Evolutionary conservation across 192 early-diverging fungal species (phyloP).

Genomic region (Coemansia nantahalensis): DNA sequence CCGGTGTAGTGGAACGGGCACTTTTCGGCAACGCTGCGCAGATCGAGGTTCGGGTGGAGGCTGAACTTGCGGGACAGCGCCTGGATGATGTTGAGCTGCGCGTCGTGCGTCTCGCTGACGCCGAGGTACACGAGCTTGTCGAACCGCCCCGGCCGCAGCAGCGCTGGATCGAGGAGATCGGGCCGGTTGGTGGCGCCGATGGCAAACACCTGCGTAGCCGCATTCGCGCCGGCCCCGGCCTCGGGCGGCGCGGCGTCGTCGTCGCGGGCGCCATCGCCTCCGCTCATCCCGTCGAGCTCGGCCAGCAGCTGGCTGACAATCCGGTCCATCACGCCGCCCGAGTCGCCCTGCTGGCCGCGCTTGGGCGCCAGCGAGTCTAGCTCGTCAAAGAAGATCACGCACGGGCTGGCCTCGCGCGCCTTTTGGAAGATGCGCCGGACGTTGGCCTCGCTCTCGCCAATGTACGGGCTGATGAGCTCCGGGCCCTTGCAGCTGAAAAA

Average conservation of each 20-base stretch:
- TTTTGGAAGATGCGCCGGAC: slow-evolving; percentile 94
- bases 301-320: slow-evolving; percentile 96
- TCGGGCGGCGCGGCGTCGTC: slow-evolving; percentile 20
- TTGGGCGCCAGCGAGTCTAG: slow-evolving; percentile 97
- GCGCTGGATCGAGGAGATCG: slow-evolving; percentile 90
- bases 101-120: slow-evolving; percentile 85
- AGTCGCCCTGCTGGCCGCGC: slow-evolving; percentile 96
- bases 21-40: slow-evolving; percentile 71
- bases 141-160: slow-evolving; percentile 94
- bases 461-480: slow-evolving; percentile 98
- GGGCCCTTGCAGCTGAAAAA: slow-evolving; percentile 99
- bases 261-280: slow-evolving; percentile 36
- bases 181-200: slow-evolving; percentile 99
- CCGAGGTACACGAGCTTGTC: slow-evolving; percentile 97
- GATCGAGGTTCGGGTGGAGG: slow-evolving; percentile 74
- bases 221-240: slow-evolving; percentile 45
- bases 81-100: slow-evolving; percentile 84
- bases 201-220: slow-evolving; percentile 79
- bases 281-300: slow-evolving; percentile 90
- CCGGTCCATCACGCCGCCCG: slow-evolving; percentile 99
- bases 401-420: slow-evolving; percentile 95
- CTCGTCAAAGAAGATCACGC: slow-evolving; percentile 99
- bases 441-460: slow-evolving; percentile 98
- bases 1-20: slow-evolving; percentile 90
- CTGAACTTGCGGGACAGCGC: slow-evolving; percentile 96